Evolutionary conservation across 2,329 filamentous ascomycete genomes (phyloP).

Genomic region (Sporothrix luriei): DNA sequence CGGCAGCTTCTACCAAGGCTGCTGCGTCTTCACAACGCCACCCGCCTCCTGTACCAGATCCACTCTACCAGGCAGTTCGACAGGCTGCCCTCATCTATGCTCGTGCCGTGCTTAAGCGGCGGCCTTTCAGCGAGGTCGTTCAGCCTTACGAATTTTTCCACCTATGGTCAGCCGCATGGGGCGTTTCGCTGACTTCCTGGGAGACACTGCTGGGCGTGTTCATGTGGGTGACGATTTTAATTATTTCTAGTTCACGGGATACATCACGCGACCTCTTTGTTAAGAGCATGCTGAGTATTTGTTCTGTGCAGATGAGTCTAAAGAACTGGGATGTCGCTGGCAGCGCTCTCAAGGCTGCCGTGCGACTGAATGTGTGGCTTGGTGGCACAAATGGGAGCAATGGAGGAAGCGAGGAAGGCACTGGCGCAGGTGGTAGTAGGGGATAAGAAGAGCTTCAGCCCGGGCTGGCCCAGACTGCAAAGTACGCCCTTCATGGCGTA

Average conservation of each 20-base stretch:
- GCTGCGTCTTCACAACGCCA: not conserved
- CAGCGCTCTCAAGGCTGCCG: slow-evolving; percentile 44
- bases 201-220: slow-evolving; percentile 53
- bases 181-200: slow-evolving; percentile 51
- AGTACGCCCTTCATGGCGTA: not conserved
- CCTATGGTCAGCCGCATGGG: slow-evolving; percentile 54
- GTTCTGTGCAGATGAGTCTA: slow-evolving; percentile 50
- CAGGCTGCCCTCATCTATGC: slow-evolving; percentile 53
- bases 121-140: slow-evolving; percentile 49
- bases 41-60: slow-evolving; percentile 42
- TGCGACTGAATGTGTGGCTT: slow-evolving; percentile 51
- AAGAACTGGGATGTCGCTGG: slow-evolving; percentile 54
- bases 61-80: slow-evolving; percentile 53
- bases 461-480: not conserved
- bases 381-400: slow-evolving; percentile 24
- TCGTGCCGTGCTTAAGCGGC: slow-evolving; percentile 49
- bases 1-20: not conserved
- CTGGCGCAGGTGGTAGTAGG: not conserved
- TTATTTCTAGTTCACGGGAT: slow-evolving; percentile 45
- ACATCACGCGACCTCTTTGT: slow-evolving; percentile 50
- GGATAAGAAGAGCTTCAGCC: not conserved
- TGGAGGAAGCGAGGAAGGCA: not conserved
- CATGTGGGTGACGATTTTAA: slow-evolving; percentile 51
- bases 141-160: slow-evolving; percentile 45
- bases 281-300: slow-evolving; percentile 50